Evolutionary conservation across 352 stramenopile genomes (phyloP), one percentile per base, ranked within the genome.

Genomic region (Plasmopara halstedii): DNA sequence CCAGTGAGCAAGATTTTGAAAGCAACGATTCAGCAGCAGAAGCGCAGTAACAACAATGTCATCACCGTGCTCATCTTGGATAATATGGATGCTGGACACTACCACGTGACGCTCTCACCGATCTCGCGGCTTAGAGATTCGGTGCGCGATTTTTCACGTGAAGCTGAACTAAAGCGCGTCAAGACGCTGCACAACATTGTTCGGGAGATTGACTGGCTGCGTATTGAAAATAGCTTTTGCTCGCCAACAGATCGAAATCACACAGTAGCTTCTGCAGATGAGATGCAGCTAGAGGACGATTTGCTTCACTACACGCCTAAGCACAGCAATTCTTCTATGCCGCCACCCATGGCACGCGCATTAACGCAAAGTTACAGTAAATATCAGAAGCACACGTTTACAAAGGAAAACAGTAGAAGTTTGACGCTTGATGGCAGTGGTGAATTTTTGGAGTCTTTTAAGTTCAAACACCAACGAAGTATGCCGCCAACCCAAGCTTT

Each of bases 61-160:
- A 64, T 92, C 18, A 86, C 75, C 14, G 64, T 86, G 31, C 58
- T 92, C 2, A 72, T 80, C 37, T 62, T 92, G 11, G 81, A 92
- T 35, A 88, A 88, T 49, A 88, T 92, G 81, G 81, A 90, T 34
- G 78, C 78, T n/a, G 78, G 78, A 31, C 72, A 88, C 34, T 90
- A 90, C 57, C 73, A 85, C 62, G 76, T 90, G 53, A 90, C 78
- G n/a, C 54, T 90, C 3, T 90, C 78, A 8, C 78, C 78, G 7
- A 86, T 90, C 39, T 80, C 77, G 6, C 51, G 78, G 3, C 44
- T 90, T 25, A 69, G 78, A 3, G 71, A 90, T 42, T 85, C 75
- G 0, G 75, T 83, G 11, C 64, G 77, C 6, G 71, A 86, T 41
- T 84, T 74, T 27, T 79, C 78, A 2, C 60, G 74, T 19, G 81